Evolutionary conservation across 768 basidiomycete species (phyloP), one percentile per base, ranked within the genome.

Genomic region (Ephemerocybe angulata): DNA sequence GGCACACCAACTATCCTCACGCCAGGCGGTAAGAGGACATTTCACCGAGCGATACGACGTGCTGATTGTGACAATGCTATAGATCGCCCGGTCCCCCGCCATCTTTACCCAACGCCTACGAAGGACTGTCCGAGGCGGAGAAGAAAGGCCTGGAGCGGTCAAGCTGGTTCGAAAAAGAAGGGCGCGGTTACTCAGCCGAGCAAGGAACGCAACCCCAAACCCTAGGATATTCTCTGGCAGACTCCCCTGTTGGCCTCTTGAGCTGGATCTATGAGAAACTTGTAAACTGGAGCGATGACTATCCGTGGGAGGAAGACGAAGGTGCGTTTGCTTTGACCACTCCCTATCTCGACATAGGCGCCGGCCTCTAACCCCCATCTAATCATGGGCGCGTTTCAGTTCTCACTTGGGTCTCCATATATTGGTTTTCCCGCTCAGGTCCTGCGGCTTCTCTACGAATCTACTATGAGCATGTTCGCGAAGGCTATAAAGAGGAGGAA

Each of bases 371-470:
- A n/a, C n/a, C n/a, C n/a, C 12, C 40, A 38, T 4, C 10, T 44
- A 33, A 31, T 1, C 29, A 5, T 15, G 4, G 13, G 27, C 13
- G n/a, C n/a, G n/a, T n/a, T 13, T 19, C 58, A 84, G 84, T 85
- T 1, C 59, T 86, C 28, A 82, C 80, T 0, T 86, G 84, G 83
- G 63, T 83, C 4, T 83, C 81, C 1, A 71, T 84, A 15, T 84
- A 82, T 58, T 77, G 74, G 71, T 84, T 85, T 66, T 84, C 83
- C 4, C 75, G 77, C 2, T 74, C 76, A 0, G 83, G 84, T 0
- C 83, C 85, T 3, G 72, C 82, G 2, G 82, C 84, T 0, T 77
- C 84, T 0, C 30, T 77, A 2, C 72, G 83, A 3, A 82, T 85
- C 15, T 86, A 85, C 65, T 84, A 78, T 57, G 84, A 86, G 59